Conservation (phyloP, 31 red algal species). For the Asparagopsis taxiformis region DNA sequence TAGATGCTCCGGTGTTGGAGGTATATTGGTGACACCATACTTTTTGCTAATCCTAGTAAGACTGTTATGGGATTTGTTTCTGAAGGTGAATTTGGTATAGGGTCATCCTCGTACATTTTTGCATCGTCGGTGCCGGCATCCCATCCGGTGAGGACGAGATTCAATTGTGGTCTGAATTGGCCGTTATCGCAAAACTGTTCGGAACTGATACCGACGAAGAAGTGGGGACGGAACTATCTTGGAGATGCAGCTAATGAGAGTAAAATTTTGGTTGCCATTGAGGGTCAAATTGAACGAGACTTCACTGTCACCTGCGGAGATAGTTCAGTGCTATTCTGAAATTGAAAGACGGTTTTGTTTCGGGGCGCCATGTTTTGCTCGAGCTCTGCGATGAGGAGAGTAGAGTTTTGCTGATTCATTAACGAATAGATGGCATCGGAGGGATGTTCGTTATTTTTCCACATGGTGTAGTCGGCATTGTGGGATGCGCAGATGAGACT, state of each 20-base stretch:
- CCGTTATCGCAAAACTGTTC: background rate
- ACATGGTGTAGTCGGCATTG: background rate
- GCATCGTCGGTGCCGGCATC: background rate
- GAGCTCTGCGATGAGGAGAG: background rate
- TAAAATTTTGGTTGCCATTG: background rate
- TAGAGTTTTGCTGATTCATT: background rate
- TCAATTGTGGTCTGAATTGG: background rate
- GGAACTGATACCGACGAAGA: conserved; percentile 2
- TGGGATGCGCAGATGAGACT: background rate
- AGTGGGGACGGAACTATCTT: conserved; percentile 3
- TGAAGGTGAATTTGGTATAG: background rate
- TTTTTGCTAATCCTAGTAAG: background rate
- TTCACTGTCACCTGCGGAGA: background rate
- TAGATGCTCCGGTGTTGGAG: too few species aligned
- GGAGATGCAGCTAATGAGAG: background rate
- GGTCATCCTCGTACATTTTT: background rate
- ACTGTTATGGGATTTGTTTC: background rate
- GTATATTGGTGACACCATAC: background rate
- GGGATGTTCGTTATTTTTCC: background rate
- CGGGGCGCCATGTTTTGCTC: background rate
- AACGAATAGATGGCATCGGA: background rate
- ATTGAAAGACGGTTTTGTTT: background rate
- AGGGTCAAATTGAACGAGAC: background rate
- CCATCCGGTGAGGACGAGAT: conserved; percentile 1
- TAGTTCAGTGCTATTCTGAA: background rate